Evolutionary conservation across 768 basidiomycete species (phyloP).

Genomic region (Lactarius tabidus): DNA sequence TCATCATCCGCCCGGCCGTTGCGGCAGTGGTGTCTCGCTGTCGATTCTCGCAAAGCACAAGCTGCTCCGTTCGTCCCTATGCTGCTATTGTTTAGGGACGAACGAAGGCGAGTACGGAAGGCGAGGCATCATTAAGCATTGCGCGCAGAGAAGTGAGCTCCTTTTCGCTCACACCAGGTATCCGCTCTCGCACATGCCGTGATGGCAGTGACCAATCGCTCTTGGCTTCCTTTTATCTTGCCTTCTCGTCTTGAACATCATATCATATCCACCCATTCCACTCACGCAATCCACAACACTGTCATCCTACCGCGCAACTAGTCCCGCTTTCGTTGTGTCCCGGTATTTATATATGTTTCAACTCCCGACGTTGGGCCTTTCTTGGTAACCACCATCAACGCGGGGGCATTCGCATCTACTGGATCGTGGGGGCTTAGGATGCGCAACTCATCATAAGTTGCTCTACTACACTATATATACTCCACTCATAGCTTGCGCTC

Average conservation of each 20-base stretch:
- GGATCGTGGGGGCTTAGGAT: too few species aligned
- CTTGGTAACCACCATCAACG: too few species aligned
- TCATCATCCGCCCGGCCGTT: background rate
- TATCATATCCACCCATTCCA: background rate
- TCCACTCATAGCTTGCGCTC: too few species aligned
- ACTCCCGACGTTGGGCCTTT: too few species aligned
- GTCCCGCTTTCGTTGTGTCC: background rate
- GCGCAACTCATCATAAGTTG: too few species aligned
- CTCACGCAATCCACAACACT: background rate
- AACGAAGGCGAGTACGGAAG: slow-evolving; percentile 2
- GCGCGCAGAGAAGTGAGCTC: background rate
- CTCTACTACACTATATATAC: too few species aligned
- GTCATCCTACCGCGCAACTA: background rate
- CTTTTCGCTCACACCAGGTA: background rate
- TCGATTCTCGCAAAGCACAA: background rate
- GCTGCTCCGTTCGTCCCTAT: slow-evolving; percentile 1
- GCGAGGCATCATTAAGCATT: background rate
- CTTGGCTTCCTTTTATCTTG: background rate
- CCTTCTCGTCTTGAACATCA: background rate
- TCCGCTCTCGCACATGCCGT: background rate
- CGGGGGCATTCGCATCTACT: too few species aligned
- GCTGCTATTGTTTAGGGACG: background rate
- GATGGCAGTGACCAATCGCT: background rate
- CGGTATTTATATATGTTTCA: background rate
- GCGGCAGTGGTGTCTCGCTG: background rate